Evolutionary conservation across 2,329 filamentous ascomycete species (phyloP), one percentile per base, ranked within the genome.

Genomic region (Amauroascus niger): DNA sequence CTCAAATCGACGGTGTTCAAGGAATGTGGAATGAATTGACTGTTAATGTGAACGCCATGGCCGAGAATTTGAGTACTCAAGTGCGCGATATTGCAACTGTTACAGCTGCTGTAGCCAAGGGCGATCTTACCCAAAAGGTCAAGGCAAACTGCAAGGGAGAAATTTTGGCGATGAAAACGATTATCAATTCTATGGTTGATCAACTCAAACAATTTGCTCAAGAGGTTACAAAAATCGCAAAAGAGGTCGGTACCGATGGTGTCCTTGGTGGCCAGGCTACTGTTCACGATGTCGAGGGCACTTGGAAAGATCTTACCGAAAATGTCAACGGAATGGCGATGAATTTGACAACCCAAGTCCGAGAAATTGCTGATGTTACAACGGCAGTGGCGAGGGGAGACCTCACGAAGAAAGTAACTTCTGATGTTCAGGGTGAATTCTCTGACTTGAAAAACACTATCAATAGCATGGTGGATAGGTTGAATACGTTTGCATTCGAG

Each of bases 131-230:
- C 49, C 91, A 95, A 70, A 96, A 96, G 70, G 91, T 98, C 37
- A 88, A 95, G 69, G 90, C 90, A 57, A 88, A 88, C 65, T 91
- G 87, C 72, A 86, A 84, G 74, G 94, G 86, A 70, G 93, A 91
- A 77, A 97, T 90, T 64, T 86, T 83, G 67, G 88, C 87, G 74
- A 85, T 98, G 65, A 98, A 98, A 73, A 90, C 89, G 56, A 97
- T 93, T 45, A 98, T 97, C 76, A 98, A 98, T 73, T 93, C 87
- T 68, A 98, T 98, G 91, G 91, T 98, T 61, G 93, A 96, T 69
- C 93, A 96, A 69, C 77, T 98, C 55, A 88, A 95, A 66, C 90
- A 96, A 66, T 97, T 97, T 67, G 93, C 93, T 8, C 87, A 89
- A 65, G 91, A 97, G 74, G 93, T 98, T 63, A 97, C 91, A 35